These are phyloP conservation scores for Saturnispora ahearnii DNA, from an alignment of 805 yeast genomes.

Conservation along the genomic window DNA sequence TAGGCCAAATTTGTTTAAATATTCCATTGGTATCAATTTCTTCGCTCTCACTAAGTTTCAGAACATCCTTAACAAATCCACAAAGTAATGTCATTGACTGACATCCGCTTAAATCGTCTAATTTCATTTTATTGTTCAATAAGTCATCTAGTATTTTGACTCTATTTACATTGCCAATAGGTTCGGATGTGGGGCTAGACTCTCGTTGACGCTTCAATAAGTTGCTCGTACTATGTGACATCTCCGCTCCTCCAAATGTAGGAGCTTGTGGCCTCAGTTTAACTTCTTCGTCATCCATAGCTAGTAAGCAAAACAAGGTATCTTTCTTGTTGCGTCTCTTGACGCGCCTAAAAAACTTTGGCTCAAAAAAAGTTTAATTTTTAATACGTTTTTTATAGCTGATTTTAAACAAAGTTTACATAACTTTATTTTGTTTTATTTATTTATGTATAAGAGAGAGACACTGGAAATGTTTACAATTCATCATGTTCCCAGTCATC, in stretches of 20 bases:
- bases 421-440: not conserved
- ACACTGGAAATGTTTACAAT: slow-evolving; percentile 28
- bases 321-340: not conserved
- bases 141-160: slow-evolving; percentile 24
- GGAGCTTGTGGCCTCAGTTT: slow-evolving; percentile 16
- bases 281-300: slow-evolving; percentile 6
- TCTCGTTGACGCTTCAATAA: slow-evolving; percentile 5
- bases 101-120: slow-evolving; percentile 20
- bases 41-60: slow-evolving; percentile 12
- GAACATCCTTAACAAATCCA: slow-evolving; percentile 21
- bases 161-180: slow-evolving; percentile 20
- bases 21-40: slow-evolving; percentile 1
- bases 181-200: not conserved
- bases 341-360: not conserved
- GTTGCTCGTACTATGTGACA: not conserved
- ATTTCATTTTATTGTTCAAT: slow-evolving; percentile 14
- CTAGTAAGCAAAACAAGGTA: not conserved
- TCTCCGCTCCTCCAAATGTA: slow-evolving; percentile 16
- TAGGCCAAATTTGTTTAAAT: slow-evolving; percentile 1
- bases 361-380: not conserved
- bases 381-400: not conserved
- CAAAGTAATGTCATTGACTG: slow-evolving; percentile 25
- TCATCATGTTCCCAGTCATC: slow-evolving; percentile 65
- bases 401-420: not conserved
- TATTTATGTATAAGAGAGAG: not conserved